phyloP scores from a whole-genome alignment of 2,329 filamentous ascomycete genomes.

The Gremmenia infestans region DNA sequence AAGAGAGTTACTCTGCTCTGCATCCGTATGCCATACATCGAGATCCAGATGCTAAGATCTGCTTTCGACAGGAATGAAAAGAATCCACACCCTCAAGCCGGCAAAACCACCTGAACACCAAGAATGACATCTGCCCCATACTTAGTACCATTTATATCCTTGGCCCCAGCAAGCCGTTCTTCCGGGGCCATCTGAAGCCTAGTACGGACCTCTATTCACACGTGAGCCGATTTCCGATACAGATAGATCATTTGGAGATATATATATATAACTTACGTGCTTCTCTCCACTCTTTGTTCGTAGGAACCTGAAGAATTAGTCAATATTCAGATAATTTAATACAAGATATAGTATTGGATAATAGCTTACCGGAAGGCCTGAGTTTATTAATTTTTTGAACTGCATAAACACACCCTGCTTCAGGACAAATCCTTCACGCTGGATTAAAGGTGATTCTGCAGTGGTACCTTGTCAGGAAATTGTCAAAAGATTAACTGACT shows the following conservation, averaged over 20 bases:
- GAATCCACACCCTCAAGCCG: conserved; percentile 4
- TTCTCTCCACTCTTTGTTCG: conserved; percentile 40
- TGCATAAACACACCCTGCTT: conserved; percentile 42
- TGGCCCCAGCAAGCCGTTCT: conserved; percentile 14
- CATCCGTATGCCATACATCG: no score
- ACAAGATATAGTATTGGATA: neutral
- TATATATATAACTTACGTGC: conserved; percentile 10
- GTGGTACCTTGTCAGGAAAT: neutral
- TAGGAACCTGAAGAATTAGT: neutral
- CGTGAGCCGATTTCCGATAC: neutral
- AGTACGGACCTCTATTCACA: conserved; percentile 13
- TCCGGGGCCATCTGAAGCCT: conserved; percentile 13
- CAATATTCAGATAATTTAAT: neutral
- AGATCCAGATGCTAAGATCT: no score
- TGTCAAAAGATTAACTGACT: no score
- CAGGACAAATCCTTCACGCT: conserved; percentile 39
- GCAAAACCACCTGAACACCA: conserved; percentile 13
- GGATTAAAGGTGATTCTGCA: conserved; percentile 34
- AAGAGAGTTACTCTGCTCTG: no score
- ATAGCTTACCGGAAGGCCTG: conserved; percentile 32
- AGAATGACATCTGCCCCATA: conserved; percentile 16
- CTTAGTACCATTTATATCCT: conserved; percentile 18
- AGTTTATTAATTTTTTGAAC: conserved; percentile 38
- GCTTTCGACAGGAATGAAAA: neutral
- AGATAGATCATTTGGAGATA: neutral